These are phyloP conservation scores for Harrya chromipes DNA, from an alignment of 768 basidiomycete genomes.

Conservation along the genomic window DNA sequence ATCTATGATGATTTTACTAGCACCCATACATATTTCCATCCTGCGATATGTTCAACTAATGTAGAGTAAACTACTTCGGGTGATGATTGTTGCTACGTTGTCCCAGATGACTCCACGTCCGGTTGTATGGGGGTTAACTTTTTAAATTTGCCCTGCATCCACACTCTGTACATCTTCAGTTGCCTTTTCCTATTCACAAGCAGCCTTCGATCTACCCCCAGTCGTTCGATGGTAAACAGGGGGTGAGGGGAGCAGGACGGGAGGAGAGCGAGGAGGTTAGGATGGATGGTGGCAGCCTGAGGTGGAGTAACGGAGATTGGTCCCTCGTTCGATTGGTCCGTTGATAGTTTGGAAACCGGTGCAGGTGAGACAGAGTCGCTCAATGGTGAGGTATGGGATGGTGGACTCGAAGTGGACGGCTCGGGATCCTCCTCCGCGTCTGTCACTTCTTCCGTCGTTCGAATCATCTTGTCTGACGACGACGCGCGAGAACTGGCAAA, in stretches of 20 bases:
- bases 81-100: background rate
- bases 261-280: slow-evolving; percentile 30
- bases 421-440: slow-evolving; percentile 28
- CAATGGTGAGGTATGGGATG: slow-evolving; percentile 6
- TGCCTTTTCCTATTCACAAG: slow-evolving; percentile 92
- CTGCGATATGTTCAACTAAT: no score
- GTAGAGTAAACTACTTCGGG: no score
- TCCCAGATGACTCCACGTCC: background rate
- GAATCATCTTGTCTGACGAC: slow-evolving; percentile 28
- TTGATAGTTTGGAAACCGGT: background rate
- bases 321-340: background rate
- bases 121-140: slow-evolving; percentile 31
- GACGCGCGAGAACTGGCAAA: slow-evolving; percentile 64
- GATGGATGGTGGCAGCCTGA: slow-evolving; percentile 32
- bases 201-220: slow-evolving; percentile 87
- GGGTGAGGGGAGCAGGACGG: slow-evolving; percentile 43
- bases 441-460: slow-evolving; percentile 33
- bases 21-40: background rate
- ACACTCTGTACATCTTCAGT: slow-evolving; percentile 95
- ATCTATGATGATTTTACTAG: background rate
- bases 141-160: slow-evolving; percentile 86
- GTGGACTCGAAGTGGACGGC: slow-evolving; percentile 1
- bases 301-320: background rate
- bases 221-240: slow-evolving; percentile 75
- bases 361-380: slow-evolving; percentile 1